Base-by-base conservation (phyloP, 2,329 filamentous ascomycete genomes). In the Penicillium sclerotiorum region DNA sequence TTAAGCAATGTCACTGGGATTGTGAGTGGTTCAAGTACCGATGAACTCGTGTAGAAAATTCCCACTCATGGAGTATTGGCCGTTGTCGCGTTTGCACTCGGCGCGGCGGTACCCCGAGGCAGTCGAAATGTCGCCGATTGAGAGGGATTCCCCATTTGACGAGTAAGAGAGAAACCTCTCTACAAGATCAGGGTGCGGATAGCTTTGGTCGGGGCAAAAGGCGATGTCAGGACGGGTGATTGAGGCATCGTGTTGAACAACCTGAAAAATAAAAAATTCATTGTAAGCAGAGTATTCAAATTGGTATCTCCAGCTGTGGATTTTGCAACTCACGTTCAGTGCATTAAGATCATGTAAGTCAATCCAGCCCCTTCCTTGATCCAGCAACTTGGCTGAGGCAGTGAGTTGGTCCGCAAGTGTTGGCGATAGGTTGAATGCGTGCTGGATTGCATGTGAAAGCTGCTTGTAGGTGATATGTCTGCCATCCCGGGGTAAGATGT, bases 61-160 rank as follows among this genome's bases (percentile, higher is more conserved):
- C 38, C 38, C 22, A 7, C 13, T 40, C 20, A 40, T n/a, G 4
- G 38, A 40, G 38, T 40, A 40, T 40, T 40, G 38, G 15, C 38
- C 38, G 3, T 40, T 40, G n/a, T 9, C 18, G 8, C 38, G 22
- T 20, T 40, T 40, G 15, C 22, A 40, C 15, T 40, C 12, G n/a
- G 38, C 38, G n/a, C 38, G 38, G 8, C 22, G 22, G 3, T 25
- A 9, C 1, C 38, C 38, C 2, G 38, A 40, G 22, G 22, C 22
- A 22, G 17, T 17, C 0, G 12, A n/a, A 27, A 27, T 5, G n/a
- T 40, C 38, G 18, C 11, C 9, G 5, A 40, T 7, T 13, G 38
- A 18, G 23, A 40, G 22, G 5, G 1, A 18, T 28, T 25, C 12
- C 9, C 23, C 23, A 15, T 27, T 27, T 13, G 23, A 27, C 9